Conservation (phyloP, 768 basidiomycete genomes). For the Glaciozyma antarctica region DNA sequence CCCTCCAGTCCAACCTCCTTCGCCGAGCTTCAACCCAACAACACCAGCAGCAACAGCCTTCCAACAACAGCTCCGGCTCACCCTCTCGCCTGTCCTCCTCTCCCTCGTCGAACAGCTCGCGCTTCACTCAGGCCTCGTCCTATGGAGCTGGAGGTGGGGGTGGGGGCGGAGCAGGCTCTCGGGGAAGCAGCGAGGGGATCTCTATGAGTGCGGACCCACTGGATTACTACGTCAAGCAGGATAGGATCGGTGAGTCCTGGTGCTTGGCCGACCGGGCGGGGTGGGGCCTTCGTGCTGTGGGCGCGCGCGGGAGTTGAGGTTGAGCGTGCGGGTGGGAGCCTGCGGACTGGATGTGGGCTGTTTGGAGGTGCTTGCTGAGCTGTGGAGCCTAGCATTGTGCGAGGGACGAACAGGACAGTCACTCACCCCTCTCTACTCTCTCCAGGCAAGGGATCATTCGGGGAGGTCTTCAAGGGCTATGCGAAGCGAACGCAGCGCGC, state of each 20-base stretch:
- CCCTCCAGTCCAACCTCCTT: background rate
- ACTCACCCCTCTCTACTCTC: background rate
- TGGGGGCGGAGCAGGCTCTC: background rate
- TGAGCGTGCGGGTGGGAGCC: background rate
- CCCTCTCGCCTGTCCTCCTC: background rate
- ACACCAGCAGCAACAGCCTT: background rate
- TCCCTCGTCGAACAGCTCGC: background rate
- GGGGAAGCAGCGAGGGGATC: background rate
- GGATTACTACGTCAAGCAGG: slow-evolving; percentile 92
- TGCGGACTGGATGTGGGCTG: background rate
- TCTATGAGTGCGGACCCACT: slow-evolving; percentile 59
- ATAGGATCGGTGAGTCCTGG: slow-evolving; percentile 69
- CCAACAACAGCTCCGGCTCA: background rate
- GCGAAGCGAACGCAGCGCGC: slow-evolving; percentile 93
- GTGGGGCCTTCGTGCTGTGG: background rate
- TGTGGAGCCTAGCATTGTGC: background rate
- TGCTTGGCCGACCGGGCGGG: too few relatives aligned
- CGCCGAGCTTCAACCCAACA: background rate
- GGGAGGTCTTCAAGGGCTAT: slow-evolving; percentile 98
- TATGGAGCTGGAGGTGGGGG: background rate
- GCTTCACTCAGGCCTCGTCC: background rate
- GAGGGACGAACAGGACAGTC: slow-evolving; percentile 6
- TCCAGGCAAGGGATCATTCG: slow-evolving; percentile 93
- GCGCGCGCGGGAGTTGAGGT: background rate
- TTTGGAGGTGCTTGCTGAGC: background rate